These are phyloP conservation scores for Remersonia thermophila DNA, from an alignment of 2,329 filamentous ascomycete genomes.

Conservation along the genomic window DNA sequence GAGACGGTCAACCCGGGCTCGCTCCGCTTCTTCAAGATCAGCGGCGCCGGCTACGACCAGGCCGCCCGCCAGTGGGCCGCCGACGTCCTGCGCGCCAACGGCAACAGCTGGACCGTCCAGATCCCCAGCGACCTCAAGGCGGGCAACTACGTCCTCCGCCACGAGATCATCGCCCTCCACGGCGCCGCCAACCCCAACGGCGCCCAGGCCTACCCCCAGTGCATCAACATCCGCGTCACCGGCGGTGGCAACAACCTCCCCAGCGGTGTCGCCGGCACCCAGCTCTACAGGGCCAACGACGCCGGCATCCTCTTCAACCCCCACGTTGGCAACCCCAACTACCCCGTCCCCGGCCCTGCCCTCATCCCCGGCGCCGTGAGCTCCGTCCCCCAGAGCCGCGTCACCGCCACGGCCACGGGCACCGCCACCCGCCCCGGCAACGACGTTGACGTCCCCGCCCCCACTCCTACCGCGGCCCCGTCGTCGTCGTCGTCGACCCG, in stretches of 20 bases:
- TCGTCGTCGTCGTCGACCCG: slow-evolving; percentile 1
- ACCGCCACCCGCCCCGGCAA: slow-evolving; percentile 12
- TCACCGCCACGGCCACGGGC: slow-evolving; percentile 12
- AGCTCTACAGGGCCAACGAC: slow-evolving; percentile 16
- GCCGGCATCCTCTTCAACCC: slow-evolving; percentile 19
- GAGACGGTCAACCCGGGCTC: slow-evolving; percentile 37
- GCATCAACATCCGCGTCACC: slow-evolving; percentile 31
- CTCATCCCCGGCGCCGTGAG: slow-evolving; percentile 15
- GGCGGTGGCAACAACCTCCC: slow-evolving; percentile 23
- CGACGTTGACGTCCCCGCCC: neutral
- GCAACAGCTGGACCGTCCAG: slow-evolving; percentile 31
- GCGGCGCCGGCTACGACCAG: slow-evolving; percentile 38
- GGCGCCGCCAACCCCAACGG: slow-evolving; percentile 27
- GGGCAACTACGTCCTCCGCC: slow-evolving; percentile 33
- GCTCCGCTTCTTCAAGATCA: slow-evolving; percentile 53
- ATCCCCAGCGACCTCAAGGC: slow-evolving; percentile 26
- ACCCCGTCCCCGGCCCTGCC: slow-evolving; percentile 19
- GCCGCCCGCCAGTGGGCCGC: slow-evolving; percentile 38
- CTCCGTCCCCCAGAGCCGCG: slow-evolving; percentile 12
- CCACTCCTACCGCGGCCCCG: neutral
- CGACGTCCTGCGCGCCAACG: slow-evolving; percentile 33
- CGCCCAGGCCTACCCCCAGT: slow-evolving; percentile 37
- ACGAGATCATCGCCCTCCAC: slow-evolving; percentile 38
- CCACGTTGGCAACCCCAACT: slow-evolving; percentile 12
- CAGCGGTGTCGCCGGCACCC: slow-evolving; percentile 16